Evolutionary conservation across 1,284 basidiomycete genomes (phyloP).

Genomic region (Apiotrichum porosum): DNA sequence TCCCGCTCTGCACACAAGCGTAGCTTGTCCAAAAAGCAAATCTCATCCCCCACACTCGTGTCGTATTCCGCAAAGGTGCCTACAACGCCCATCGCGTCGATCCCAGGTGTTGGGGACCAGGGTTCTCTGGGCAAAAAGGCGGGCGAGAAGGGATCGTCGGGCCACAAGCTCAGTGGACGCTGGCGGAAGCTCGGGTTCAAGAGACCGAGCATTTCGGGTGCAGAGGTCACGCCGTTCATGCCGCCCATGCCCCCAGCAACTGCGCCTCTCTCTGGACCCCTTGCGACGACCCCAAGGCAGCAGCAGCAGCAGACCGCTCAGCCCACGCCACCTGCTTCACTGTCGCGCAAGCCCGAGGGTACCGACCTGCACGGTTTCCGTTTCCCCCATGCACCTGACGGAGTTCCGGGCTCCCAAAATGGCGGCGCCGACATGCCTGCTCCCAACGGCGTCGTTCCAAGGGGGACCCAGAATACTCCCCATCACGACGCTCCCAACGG

Average conservation of each 20-base stretch:
- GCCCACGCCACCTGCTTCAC: background rate
- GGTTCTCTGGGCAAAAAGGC: too few species aligned
- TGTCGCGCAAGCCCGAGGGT: too few species aligned
- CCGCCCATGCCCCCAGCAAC: constrained; percentile 7
- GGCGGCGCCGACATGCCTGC: too few species aligned
- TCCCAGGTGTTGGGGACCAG: too few species aligned
- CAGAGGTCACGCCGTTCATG: constrained; percentile 10
- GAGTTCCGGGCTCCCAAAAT: too few species aligned
- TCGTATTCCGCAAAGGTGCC: constrained; percentile 32
- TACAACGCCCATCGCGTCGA: constrained; percentile 20
- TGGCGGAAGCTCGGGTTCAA: constrained; percentile 40
- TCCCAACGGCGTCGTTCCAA: too few species aligned
- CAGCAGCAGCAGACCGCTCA: background rate
- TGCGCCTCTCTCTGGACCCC: background rate
- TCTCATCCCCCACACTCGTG: constrained; percentile 36
- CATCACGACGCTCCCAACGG: too few species aligned
- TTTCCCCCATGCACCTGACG: constrained; percentile 1
- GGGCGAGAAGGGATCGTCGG: background rate
- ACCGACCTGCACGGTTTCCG: constrained; percentile 4
- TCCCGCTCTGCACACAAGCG: constrained; percentile 21
- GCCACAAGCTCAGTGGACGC: constrained; percentile 17
- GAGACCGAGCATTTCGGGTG: constrained; percentile 24
- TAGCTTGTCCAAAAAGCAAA: constrained; percentile 19
- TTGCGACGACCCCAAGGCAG: background rate
- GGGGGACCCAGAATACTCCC: too few species aligned